Evolutionary conservation across 441 rosid species (phyloP), one percentile per base, ranked within the genome.

Genomic region (Rhodomyrtus psidioides): DNA sequence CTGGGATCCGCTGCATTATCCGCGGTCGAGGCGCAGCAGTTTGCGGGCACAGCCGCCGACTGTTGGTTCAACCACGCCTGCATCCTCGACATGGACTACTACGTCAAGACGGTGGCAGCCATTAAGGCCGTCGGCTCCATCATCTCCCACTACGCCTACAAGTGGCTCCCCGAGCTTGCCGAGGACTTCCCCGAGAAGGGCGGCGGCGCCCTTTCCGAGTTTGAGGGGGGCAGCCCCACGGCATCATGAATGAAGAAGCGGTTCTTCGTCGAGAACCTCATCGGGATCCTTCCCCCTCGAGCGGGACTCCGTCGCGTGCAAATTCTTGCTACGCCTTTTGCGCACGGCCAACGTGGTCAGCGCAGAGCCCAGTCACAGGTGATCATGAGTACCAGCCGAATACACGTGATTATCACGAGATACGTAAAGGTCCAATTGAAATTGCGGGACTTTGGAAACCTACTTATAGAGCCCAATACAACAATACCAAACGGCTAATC

Each of bases 111-210:
- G 88, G 88, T 97, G n/a, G 85, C 94, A 4, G 94, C 93, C 56
- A 92, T 97, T 84, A 97, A 94, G 89, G 93, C 96, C 74, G 90
- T 95, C 6, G 98, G 99, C 53, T 93, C 99, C 24, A 93, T 95
- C 89, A 94, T 97, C 16, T 91, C 92, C 46, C 99, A 97, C 86
- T 95, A 95, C 23, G 95, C 98, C 51, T 94, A 98, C 54, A 95
- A 93, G 86, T 95, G 98, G 97, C 93, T 95, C 42, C 7, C 3
- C 34, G 34, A 34, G 34, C 34, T 34, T 34, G 82, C 76, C 9
- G 92, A 87, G 26, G 75, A 39, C 12, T 3, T 53, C 9, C 13
- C 39, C 26, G 83, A 89, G 56, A 89, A 84, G 27, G 91, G 85
- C 13, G 59, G 57, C 26, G n/a, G 23, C 21, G 59, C 57, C 34